Percentiles rank a stretch among this genome's conserved stretches.
Conservation (phyloP, 2,329 filamentous ascomycete species). For the Alternaria alternata region DNA sequence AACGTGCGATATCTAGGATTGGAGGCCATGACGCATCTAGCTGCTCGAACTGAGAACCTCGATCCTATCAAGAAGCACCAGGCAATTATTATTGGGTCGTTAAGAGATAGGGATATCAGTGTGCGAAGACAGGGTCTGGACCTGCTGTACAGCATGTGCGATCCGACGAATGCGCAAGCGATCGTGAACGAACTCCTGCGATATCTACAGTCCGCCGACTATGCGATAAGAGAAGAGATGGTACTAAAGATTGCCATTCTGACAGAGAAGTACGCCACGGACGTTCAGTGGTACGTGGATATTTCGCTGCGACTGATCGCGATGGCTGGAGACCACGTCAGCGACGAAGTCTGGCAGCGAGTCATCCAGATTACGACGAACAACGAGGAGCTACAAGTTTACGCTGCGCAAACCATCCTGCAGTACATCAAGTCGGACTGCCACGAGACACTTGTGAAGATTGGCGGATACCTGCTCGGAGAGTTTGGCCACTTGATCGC, state of each 20-base stretch:
- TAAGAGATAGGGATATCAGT: conserved; percentile 96
- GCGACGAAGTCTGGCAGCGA: conserved; percentile 98
- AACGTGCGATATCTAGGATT: conserved; percentile 96
- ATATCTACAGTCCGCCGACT: conserved; percentile 95
- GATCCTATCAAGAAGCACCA: conserved; percentile 99
- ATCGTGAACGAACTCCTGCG: conserved; percentile 94
- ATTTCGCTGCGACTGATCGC: conserved; percentile 93
- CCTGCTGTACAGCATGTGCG: conserved; percentile 99
- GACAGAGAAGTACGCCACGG: conserved; percentile 97
- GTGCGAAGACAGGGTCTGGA: conserved; percentile 95
- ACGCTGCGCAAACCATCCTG: conserved; percentile 91
- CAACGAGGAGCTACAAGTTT: conserved; percentile 97
- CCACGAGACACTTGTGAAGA: conserved; percentile 97
- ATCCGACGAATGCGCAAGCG: conserved; percentile 88
- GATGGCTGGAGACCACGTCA: conserved; percentile 97
- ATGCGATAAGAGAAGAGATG: conserved; percentile 98
- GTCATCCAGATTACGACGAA: conserved; percentile 99
- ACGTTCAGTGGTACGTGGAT: conserved; percentile 99
- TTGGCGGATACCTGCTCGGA: conserved; percentile 92
- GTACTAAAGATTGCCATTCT: conserved; percentile 98
- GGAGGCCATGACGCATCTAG: conserved; percentile 98
- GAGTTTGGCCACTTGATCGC: conserved; percentile 98
- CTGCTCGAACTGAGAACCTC: conserved; percentile 89
- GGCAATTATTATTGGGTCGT: conserved; percentile 90
- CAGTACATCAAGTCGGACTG: conserved; percentile 95